Base-by-base conservation (phyloP, 2,329 filamentous ascomycete genomes). In the Acarospora socialis region DNA sequence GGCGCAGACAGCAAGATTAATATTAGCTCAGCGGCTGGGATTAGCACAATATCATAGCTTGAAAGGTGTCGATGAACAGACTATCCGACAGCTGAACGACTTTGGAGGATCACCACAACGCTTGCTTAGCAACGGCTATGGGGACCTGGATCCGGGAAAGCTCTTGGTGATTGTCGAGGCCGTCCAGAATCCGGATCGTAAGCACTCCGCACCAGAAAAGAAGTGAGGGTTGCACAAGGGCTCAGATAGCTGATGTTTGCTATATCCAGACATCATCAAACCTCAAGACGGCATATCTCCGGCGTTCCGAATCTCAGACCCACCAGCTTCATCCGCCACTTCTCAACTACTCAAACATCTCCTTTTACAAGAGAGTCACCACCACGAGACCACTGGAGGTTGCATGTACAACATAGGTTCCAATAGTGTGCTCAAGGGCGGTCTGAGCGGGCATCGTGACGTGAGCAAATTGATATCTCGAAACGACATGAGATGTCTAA, bases 1-100 rank as follows among this genome's bases (percentile, higher is more conserved):
- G 4, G 55, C 62, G 10, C 53, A 59, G 33, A 57, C 58, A 22
- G 61, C 65, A 42, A 55, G 64, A 46, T 47, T 68, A 35, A 56
- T 68, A 29, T 45, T 68, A 37, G 64, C 65, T 30, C 60, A 65
- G 47, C 51, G 63, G 43, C 54, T 66, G 16, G 63, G 63, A 12
- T 50, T 68, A 20, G 60, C 63, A 32, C 54, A 57, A 33, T 67
- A 57, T 48, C 63, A 68, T 41, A 46, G 51, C 15, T 46, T 63
- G 28, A 51, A 56, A 35, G 42, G 56, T 36, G 42, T 50, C 17
- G 52, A 52, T 29, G 52, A 59, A 7, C 52, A 57, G 7, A 51
- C 50, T n/a, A 45, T 68, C 30, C 42, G 54, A 21, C 54, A 57
- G 28, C 55, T 69, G 40, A 66, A 66, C 47, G 48, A 49, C 19